Conservation (phyloP, 495 filamentous ascomycete species). For the Trypethelium eluteriae region DNA sequence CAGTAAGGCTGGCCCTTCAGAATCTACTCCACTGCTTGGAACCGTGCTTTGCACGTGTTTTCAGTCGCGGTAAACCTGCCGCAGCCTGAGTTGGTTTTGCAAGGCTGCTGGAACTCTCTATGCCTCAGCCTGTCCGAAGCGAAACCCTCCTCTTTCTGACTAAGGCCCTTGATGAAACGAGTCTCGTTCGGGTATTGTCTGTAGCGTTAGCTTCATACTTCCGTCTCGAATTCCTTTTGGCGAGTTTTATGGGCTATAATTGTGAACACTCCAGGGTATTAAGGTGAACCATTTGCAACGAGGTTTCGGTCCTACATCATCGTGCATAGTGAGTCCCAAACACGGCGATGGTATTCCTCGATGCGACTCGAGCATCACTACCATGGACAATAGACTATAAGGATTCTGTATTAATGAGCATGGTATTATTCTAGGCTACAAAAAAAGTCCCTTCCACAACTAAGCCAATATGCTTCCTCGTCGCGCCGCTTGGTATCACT, state of each 20-base stretch:
- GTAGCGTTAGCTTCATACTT: slow-evolving; percentile 7
- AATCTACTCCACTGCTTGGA: neutral
- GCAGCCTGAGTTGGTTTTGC: neutral
- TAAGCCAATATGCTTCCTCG: neutral
- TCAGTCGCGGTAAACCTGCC: neutral
- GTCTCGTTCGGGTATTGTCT: slow-evolving; percentile 10
- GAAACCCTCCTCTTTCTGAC: neutral
- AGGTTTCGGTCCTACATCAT: neutral
- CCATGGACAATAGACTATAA: neutral
- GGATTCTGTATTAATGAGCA: neutral
- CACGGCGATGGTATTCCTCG: neutral
- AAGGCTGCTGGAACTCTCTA: neutral
- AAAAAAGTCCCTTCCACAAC: neutral
- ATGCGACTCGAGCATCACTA: neutral
- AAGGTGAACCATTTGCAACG: neutral
- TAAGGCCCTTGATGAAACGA: neutral
- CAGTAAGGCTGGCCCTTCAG: neutral
- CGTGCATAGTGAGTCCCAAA: neutral
- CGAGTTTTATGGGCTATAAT: neutral
- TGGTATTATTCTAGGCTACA: neutral
- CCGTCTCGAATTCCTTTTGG: slow-evolving; percentile 6
- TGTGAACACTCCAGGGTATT: neutral
- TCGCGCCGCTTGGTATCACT: neutral
- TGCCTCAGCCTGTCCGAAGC: slow-evolving; percentile 6
- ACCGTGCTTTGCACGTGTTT: neutral